Evolutionary conservation across 495 filamentous ascomycete species (phyloP).

Genomic region (Letharia lupina): DNA sequence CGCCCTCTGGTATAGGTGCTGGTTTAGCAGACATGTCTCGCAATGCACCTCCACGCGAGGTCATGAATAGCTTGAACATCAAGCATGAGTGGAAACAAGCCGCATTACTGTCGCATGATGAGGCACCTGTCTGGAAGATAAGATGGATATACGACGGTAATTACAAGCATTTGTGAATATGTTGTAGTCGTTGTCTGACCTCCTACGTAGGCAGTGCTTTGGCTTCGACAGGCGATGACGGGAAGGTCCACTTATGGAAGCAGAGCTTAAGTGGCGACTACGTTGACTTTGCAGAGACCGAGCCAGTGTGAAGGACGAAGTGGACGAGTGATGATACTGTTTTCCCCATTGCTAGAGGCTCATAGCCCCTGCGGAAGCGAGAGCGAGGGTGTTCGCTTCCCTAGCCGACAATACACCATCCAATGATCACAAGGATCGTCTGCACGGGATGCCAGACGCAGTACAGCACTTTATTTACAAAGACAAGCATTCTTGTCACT

Average conservation of each 20-base stretch:
- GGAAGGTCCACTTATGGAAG: conserved; percentile 45
- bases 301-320: conserved; percentile 9
- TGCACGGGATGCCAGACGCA: conserved; percentile 13
- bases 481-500: conserved; percentile 2
- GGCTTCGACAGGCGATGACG: conserved; percentile 44
- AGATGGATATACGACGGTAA: conserved; percentile 36
- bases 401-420: conserved; percentile 13
- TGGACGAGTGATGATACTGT: neutral
- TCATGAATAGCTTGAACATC: conserved; percentile 33
- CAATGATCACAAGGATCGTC: neutral
- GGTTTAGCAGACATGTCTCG: conserved; percentile 40
- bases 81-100: conserved; percentile 41
- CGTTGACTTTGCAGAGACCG: conserved; percentile 45
- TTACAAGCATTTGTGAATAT: neutral
- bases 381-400: neutral
- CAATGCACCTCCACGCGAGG: conserved; percentile 29
- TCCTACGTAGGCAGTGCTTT: conserved; percentile 37
- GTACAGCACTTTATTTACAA: conserved; percentile 1
- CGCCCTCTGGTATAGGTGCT: conserved; percentile 44
- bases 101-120: conserved; percentile 36
- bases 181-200: neutral
- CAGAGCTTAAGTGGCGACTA: conserved; percentile 40
- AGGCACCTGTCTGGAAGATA: conserved; percentile 35
- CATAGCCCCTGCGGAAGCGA: neutral
- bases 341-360: neutral